Conservation (phyloP, 257 asterid genomes). For the Solanum ossicruentum region DNA sequence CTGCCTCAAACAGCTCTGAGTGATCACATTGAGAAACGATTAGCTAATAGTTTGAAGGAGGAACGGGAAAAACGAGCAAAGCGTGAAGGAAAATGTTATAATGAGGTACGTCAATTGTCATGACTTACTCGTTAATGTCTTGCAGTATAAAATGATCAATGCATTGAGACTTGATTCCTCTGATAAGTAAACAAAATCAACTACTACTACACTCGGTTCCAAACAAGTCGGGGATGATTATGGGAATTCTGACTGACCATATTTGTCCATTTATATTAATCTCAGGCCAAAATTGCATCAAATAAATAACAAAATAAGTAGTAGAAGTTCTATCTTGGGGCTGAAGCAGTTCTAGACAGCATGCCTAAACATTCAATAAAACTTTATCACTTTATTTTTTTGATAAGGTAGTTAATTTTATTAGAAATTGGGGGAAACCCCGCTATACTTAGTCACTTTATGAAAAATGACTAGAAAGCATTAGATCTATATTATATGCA, state of each 20-base stretch:
- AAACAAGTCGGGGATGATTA: neutral
- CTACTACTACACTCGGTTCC: neutral
- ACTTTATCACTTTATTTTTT: neutral
- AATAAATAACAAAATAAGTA: neutral
- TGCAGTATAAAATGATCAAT: conserved; percentile 3
- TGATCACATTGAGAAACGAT: conserved; percentile 83
- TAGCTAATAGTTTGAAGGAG: conserved; percentile 54
- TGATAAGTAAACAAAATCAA: neutral
- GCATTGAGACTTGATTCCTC: neutral
- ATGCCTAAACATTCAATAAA: neutral
- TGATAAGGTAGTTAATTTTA: neutral
- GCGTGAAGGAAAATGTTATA: conserved; percentile 59
- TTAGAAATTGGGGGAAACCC: neutral
- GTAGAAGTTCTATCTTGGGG: neutral
- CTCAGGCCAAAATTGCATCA: neutral
- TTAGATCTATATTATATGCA: neutral
- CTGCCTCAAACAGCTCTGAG: conserved; percentile 88
- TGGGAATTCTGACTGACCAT: neutral
- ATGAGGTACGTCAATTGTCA: conserved; percentile 53
- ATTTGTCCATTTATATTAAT: neutral
- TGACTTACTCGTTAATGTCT: neutral
- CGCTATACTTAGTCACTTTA: neutral
- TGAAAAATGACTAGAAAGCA: neutral
- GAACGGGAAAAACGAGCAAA: conserved; percentile 88
- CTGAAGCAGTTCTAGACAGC: neutral